Conservation (phyloP, 176 grass and related monocot species). For the Aegilops bicornis region DNA sequence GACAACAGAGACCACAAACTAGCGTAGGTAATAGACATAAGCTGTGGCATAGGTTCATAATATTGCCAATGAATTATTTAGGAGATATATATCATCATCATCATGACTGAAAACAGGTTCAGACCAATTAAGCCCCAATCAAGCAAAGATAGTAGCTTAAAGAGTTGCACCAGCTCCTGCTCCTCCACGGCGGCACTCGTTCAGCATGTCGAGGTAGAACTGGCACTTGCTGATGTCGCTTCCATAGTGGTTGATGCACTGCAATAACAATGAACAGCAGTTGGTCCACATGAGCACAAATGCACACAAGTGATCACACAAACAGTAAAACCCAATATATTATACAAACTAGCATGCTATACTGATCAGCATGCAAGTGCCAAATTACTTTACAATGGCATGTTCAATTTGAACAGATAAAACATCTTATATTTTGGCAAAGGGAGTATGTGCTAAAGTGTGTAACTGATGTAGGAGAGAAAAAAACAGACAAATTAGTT, state of each 20-base stretch:
- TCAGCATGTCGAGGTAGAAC: constrained; percentile 91
- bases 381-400: too few relatives aligned
- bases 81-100: constrained; percentile 28
- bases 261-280: background rate
- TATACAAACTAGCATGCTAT: background rate
- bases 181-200: constrained; percentile 67
- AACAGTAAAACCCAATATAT: too few relatives aligned
- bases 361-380: background rate
- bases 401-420: too few relatives aligned
- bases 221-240: constrained; percentile 85
- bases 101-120: background rate
- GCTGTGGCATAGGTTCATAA: background rate
- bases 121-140: background rate
- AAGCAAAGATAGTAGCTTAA: background rate
- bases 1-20: background rate
- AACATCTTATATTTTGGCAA: too few relatives aligned
- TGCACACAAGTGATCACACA: too few relatives aligned
- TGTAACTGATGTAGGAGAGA: too few relatives aligned
- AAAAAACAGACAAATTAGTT: too few relatives aligned
- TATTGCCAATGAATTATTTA: constrained; percentile 32
- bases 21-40: background rate
- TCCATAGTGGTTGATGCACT: constrained; percentile 77
- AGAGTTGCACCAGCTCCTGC: constrained; percentile 39
- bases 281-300: background rate
- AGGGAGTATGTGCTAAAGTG: too few relatives aligned